A percentile compares a stretch with the other conserved stretches of the same genome.
phyloP scores from a whole-genome alignment of 2,329 filamentous ascomycete species.

The Apiospora sp. region DNA sequence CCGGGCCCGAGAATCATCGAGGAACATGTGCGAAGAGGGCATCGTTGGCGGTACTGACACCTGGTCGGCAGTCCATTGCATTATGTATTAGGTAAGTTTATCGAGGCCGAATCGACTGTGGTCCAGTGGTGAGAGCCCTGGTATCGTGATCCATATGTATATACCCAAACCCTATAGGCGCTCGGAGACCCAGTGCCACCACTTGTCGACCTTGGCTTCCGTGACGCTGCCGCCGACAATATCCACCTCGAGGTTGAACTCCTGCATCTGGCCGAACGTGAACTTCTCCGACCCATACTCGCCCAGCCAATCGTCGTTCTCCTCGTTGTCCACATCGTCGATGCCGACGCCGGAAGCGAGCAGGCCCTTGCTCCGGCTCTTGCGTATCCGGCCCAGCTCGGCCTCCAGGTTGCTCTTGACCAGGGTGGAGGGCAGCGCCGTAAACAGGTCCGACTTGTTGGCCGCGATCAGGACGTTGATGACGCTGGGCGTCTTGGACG shows the following conservation, averaged over 20 bases:
- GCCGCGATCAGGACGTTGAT: slow-evolving; percentile 85
- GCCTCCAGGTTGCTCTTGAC: slow-evolving; percentile 79
- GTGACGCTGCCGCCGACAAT: slow-evolving; percentile 78
- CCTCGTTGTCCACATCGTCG: slow-evolving; percentile 67
- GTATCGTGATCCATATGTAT: background rate
- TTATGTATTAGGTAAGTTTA: background rate
- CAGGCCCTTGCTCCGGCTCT: slow-evolving; percentile 80
- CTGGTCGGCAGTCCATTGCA: slow-evolving; percentile 4
- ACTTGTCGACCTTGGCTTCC: slow-evolving; percentile 76
- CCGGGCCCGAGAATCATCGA: background rate
- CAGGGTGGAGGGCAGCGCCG: slow-evolving; percentile 80
- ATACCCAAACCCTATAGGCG: slow-evolving; percentile 62
- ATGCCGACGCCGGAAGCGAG: slow-evolving; percentile 80
- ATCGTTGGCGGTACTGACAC: background rate
- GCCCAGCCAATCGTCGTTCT: slow-evolving; percentile 86
- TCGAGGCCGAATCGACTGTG: background rate
- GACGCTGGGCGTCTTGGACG: slow-evolving; percentile 63
- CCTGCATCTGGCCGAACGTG: slow-evolving; percentile 80
- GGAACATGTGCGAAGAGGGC: background rate
- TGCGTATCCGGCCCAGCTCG: slow-evolving; percentile 81
- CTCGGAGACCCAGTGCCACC: slow-evolving; percentile 91
- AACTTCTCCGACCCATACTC: slow-evolving; percentile 82
- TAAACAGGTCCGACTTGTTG: slow-evolving; percentile 97
- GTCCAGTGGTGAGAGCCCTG: background rate
- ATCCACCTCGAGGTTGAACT: slow-evolving; percentile 81